Conservation (phyloP, 164 flowering plant species). For the Paratinospora sagittata region DNA sequence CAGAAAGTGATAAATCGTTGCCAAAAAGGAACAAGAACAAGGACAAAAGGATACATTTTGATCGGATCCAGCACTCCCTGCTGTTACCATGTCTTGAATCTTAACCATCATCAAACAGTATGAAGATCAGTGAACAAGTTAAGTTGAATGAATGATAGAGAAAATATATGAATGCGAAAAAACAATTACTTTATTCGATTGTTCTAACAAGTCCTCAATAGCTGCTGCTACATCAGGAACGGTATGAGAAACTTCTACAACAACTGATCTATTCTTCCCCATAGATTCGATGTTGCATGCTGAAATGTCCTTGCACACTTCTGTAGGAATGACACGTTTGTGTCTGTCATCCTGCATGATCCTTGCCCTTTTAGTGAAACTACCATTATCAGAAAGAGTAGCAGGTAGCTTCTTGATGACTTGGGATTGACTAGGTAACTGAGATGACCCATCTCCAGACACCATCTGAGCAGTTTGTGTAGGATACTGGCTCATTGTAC, state of each 20-base stretch:
- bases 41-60: slow-evolving; percentile 59
- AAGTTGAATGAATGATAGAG: neutral
- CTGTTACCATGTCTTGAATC: slow-evolving; percentile 63
- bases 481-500: slow-evolving; percentile 70
- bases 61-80: slow-evolving; percentile 37
- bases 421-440: slow-evolving; percentile 38
- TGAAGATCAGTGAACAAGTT: slow-evolving; percentile 10
- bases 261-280: slow-evolving; percentile 15
- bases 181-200: slow-evolving; percentile 71
- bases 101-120: slow-evolving; percentile 20
- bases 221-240: slow-evolving; percentile 89
- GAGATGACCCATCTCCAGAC: slow-evolving; percentile 46
- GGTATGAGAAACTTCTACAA: slow-evolving; percentile 27
- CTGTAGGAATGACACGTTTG: slow-evolving; percentile 14
- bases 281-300: slow-evolving; percentile 14
- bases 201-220: slow-evolving; percentile 85
- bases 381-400: slow-evolving; percentile 15
- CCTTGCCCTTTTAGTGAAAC: slow-evolving; percentile 44
- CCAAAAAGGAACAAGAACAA: neutral
- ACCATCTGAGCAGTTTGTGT: slow-evolving; percentile 52
- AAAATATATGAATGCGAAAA: slow-evolving; percentile 1
- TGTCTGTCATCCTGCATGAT: slow-evolving; percentile 24
- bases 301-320: slow-evolving; percentile 11
- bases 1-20: neutral
- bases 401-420: slow-evolving; percentile 17